A percentile compares a stretch with the other conserved stretches of the same genome.
Conservation (phyloP, 2,329 filamentous ascomycete genomes). For the Thielaviopsis euricoi region DNA sequence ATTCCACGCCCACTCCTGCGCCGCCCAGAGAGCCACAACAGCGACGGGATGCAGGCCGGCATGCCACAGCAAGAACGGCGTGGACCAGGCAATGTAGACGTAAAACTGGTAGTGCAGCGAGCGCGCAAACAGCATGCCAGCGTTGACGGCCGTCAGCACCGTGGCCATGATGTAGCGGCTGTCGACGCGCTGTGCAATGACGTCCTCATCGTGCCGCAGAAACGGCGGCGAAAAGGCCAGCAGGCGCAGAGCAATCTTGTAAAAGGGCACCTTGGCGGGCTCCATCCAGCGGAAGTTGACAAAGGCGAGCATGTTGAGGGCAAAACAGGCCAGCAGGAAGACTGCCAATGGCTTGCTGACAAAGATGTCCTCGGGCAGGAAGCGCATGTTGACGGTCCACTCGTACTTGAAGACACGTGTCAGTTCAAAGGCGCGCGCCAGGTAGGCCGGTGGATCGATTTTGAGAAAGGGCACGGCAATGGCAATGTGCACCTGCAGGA, state of each 20-base stretch:
- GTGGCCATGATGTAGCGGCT: conserved; percentile 61
- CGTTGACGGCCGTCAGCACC: conserved; percentile 57
- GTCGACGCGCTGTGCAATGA: conserved; percentile 42
- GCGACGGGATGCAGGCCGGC: conserved; percentile 50
- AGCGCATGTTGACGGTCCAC: conserved; percentile 99
- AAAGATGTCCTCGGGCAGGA: conserved; percentile 71
- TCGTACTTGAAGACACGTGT: conserved; percentile 85
- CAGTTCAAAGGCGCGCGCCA: conserved; percentile 75
- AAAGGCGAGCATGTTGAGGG: conserved; percentile 49
- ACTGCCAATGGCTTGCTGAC: conserved; percentile 52
- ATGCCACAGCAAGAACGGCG: conserved; percentile 74
- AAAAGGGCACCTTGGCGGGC: conserved; percentile 42
- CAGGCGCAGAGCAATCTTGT: conserved; percentile 33
- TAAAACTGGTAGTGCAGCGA: conserved; percentile 95
- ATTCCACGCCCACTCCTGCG: conserved; percentile 90
- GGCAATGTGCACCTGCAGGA: conserved; percentile 60
- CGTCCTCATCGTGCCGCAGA: conserved; percentile 33
- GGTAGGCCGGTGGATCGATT: conserved; percentile 51
- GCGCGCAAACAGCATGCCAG: conserved; percentile 73
- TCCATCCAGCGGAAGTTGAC: conserved; percentile 53
- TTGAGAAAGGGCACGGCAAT: conserved; percentile 51
- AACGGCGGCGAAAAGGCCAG: conserved; percentile 29
- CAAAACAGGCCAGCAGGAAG: conserved; percentile 48
- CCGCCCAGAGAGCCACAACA: conserved; percentile 53
- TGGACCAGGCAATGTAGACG: conserved; percentile 77